Evolutionary conservation across 495 filamentous ascomycete genomes (phyloP).

Genomic region (Tuber brumale): DNA sequence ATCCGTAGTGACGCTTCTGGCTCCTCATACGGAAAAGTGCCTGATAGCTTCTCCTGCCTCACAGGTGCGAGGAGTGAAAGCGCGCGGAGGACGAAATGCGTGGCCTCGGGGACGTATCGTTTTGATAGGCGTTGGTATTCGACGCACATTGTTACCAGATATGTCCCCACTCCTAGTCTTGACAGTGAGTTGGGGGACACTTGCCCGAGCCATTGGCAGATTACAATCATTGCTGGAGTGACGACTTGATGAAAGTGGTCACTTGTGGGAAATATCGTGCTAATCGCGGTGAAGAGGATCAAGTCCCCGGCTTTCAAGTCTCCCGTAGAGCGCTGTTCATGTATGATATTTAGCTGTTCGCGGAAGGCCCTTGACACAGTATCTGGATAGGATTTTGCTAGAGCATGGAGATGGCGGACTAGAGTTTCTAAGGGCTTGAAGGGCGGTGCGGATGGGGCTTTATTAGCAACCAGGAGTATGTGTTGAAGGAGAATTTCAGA

Average conservation of each 20-base stretch:
- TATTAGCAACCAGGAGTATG: conserved; percentile 58
- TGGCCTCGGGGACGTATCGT: conserved; percentile 78
- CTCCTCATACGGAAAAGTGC: conserved; percentile 59
- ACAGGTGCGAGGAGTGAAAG: conserved; percentile 61
- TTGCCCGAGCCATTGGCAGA: conserved; percentile 76
- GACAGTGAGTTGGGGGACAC: conserved; percentile 56
- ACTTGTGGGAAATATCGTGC: conserved; percentile 82
- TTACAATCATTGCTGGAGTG: conserved; percentile 76
- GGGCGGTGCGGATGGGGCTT: conserved; percentile 39
- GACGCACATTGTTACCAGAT: conserved; percentile 64
- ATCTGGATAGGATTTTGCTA: conserved; percentile 74
- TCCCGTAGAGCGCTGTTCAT: conserved; percentile 53
- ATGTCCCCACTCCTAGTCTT: conserved; percentile 69
- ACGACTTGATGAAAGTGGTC: conserved; percentile 93
- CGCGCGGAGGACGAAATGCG: conserved; percentile 72
- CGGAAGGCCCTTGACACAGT: conserved; percentile 72
- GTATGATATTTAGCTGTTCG: conserved; percentile 59
- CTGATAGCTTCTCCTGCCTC: conserved; percentile 46
- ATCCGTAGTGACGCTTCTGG: conserved; percentile 53
- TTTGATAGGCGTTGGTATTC: conserved; percentile 76
- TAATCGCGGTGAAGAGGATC: conserved; percentile 70
- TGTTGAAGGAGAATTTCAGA: conserved; percentile 70
- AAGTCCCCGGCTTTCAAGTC: conserved; percentile 65
- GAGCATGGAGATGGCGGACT: conserved; percentile 74
- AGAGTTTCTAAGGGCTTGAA: conserved; percentile 60